These are phyloP conservation scores for Globisporangium yorkense DNA, from an alignment of 352 stramenopile genomes.

Conservation along the genomic window DNA sequence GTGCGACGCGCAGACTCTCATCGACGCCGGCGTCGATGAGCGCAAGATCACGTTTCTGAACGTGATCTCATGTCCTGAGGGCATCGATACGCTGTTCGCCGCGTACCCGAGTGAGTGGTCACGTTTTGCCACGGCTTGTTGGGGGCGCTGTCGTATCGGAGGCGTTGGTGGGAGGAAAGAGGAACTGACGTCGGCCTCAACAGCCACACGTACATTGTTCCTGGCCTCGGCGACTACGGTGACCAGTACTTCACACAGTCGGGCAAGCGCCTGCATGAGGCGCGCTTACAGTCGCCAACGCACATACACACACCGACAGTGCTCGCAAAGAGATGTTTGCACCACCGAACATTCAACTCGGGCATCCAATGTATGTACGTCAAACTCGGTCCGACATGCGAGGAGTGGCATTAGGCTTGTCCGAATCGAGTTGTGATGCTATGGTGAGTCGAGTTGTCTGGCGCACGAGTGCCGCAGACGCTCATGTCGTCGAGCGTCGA, in stretches of 20 bases:
- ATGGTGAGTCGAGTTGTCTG: too few species aligned
- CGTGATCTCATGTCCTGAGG: conserved; percentile 92
- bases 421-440: too few species aligned
- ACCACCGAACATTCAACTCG: too few species aligned
- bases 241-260: conserved; percentile 89
- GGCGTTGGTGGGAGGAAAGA: not conserved
- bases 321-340: too few species aligned
- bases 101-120: conserved; percentile 61
- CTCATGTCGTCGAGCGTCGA: too few species aligned
- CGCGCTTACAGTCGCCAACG: not conserved
- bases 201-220: conserved; percentile 94
- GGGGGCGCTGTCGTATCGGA: too few species aligned
- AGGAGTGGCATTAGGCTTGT: too few species aligned
- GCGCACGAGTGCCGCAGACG: too few species aligned
- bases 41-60: conserved; percentile 94
- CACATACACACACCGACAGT: too few species aligned
- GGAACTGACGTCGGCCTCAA: conserved; percentile 62
- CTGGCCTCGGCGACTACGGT: conserved; percentile 94
- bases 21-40: conserved; percentile 79
- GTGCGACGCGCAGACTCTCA: conserved; percentile 44
- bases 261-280: conserved; percentile 6
- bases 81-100: conserved; percentile 70
- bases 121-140: conserved; percentile 14
- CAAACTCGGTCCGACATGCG: too few species aligned
- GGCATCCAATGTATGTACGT: too few species aligned